Evolutionary conservation across 2,329 filamentous ascomycete genomes (phyloP).

Genomic region (Aspergillus fumigatiaffinis): DNA sequence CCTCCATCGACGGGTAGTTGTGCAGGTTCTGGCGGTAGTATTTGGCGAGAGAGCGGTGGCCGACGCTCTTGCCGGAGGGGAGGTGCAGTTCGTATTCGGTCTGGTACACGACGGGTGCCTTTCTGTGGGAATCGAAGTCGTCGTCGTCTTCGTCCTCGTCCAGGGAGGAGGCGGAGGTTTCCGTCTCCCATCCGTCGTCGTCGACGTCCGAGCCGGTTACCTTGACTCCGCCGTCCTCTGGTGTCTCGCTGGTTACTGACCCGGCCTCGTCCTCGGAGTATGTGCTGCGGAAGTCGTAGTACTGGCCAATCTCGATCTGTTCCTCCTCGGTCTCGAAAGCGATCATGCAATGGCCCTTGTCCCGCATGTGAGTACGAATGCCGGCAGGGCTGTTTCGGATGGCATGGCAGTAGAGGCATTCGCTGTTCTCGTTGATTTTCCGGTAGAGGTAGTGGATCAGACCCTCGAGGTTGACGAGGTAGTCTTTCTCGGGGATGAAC

Average conservation of each 20-base stretch:
- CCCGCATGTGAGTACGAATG: conserved; percentile 94
- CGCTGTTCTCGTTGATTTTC: conserved; percentile 73
- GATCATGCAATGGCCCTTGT: conserved; percentile 95
- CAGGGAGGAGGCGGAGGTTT: conserved; percentile 82
- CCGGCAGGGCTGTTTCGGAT: conserved; percentile 72
- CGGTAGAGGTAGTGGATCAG: conserved; percentile 72
- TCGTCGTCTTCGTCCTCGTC: conserved; percentile 78
- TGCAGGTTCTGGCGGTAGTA: conserved; percentile 93
- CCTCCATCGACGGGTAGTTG: conserved; percentile 73
- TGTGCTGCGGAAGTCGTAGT: conserved; percentile 93
- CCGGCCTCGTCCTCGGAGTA: conserved; percentile 76
- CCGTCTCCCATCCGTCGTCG: conserved; percentile 92
- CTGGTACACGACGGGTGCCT: conserved; percentile 71
- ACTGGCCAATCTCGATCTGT: conserved; percentile 90
- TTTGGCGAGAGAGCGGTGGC: conserved; percentile 78
- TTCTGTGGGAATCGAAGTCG: conserved; percentile 69
- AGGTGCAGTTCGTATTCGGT: conserved; percentile 93
- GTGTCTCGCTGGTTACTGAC: conserved; percentile 37
- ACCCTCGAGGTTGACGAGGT: conserved; percentile 76
- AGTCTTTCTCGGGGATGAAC: conserved; percentile 89
- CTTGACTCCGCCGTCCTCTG: conserved; percentile 60
- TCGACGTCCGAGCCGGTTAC: conserved; percentile 52
- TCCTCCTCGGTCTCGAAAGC: conserved; percentile 84
- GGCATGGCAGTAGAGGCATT: conserved; percentile 87
- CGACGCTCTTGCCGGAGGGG: conserved; percentile 81